phyloP scores from a whole-genome alignment of 495 filamentous ascomycete species.

The Hypoxylon lienhwacheense region DNA sequence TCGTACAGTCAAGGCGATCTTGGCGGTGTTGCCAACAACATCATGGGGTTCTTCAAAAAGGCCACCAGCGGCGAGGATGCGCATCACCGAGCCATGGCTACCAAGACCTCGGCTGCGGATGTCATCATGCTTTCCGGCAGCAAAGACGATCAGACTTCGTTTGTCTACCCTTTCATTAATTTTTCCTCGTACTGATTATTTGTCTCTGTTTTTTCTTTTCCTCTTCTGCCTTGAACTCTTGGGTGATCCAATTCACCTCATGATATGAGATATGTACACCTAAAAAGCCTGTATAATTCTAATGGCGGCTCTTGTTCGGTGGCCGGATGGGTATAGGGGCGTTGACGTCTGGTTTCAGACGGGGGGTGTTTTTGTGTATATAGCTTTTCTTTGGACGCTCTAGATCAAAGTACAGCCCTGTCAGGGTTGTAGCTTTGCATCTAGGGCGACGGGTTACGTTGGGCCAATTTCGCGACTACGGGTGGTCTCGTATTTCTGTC shows the following conservation, averaged over 20 bases:
- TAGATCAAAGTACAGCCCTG: slow-evolving; percentile 43
- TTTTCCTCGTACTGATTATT: slow-evolving; percentile 23
- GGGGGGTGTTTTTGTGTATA: slow-evolving; percentile 22
- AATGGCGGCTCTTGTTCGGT: background rate
- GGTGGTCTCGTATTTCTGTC: background rate
- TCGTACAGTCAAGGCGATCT: slow-evolving; percentile 90
- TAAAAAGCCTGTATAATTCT: slow-evolving; percentile 4
- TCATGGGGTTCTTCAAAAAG: slow-evolving; percentile 91
- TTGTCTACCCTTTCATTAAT: slow-evolving; percentile 53
- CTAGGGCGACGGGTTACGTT: slow-evolving; percentile 62
- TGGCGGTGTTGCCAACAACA: slow-evolving; percentile 75
- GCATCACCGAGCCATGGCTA: slow-evolving; percentile 75
- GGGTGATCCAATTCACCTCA: background rate
- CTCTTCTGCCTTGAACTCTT: background rate
- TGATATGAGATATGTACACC: slow-evolving; percentile 5
- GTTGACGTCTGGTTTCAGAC: slow-evolving; percentile 4
- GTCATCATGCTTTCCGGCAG: slow-evolving; percentile 97
- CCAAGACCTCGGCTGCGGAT: slow-evolving; percentile 93
- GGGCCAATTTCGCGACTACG: slow-evolving; percentile 25
- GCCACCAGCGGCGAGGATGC: slow-evolving; percentile 81
- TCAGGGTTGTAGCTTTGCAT: slow-evolving; percentile 47
- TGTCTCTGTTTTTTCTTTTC: slow-evolving; percentile 21
- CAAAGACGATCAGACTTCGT: slow-evolving; percentile 95
- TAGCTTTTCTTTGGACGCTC: slow-evolving; percentile 38
- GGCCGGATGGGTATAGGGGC: background rate